These are phyloP conservation scores for Tetrahymena malaccensis DNA, from an alignment of 73 alveolate genomes.

Conservation along the genomic window DNA sequence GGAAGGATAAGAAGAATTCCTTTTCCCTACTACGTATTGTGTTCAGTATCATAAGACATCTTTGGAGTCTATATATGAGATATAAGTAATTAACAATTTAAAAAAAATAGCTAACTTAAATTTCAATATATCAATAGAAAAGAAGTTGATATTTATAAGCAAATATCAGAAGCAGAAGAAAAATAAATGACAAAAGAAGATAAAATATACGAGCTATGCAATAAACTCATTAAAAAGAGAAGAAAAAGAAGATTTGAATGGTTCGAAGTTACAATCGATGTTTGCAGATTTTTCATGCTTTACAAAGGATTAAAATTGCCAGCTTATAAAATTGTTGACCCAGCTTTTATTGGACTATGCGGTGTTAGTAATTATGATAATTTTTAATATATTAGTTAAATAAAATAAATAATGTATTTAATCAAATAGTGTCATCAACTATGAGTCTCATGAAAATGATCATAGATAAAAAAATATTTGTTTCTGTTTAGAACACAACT, in stretches of 20 bases:
- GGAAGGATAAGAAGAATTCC: slow-evolving; percentile 33
- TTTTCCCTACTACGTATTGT: slow-evolving; percentile 25
- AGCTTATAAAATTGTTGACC: slow-evolving; percentile 52
- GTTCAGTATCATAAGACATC: slow-evolving; percentile 4
- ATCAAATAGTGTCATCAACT: not conserved
- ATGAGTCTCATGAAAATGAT: not conserved
- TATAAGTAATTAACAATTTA: not conserved
- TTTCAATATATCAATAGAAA: not conserved
- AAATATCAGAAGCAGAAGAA: not conserved
- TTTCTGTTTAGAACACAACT: not conserved
- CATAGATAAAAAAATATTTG: not conserved
- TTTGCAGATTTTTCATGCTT: slow-evolving; percentile 49
- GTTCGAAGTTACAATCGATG: slow-evolving; percentile 40
- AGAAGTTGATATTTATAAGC: not conserved
- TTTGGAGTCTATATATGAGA: slow-evolving; percentile 7
- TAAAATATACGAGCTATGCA: not conserved
- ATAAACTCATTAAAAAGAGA: slow-evolving; percentile 37
- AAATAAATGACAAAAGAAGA: not conserved
- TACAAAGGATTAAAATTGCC: slow-evolving; percentile 37
- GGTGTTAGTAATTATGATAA: not conserved
- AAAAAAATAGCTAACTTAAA: not conserved
- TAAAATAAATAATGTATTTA: not conserved
- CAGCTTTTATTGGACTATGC: slow-evolving; percentile 44
- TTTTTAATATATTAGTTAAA: not conserved
- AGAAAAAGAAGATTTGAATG: slow-evolving; percentile 55